Evolutionary conservation across 176 grass and related monocot genomes (phyloP), one percentile per base, ranked within the genome.

Genomic region (Musa acuminata): DNA sequence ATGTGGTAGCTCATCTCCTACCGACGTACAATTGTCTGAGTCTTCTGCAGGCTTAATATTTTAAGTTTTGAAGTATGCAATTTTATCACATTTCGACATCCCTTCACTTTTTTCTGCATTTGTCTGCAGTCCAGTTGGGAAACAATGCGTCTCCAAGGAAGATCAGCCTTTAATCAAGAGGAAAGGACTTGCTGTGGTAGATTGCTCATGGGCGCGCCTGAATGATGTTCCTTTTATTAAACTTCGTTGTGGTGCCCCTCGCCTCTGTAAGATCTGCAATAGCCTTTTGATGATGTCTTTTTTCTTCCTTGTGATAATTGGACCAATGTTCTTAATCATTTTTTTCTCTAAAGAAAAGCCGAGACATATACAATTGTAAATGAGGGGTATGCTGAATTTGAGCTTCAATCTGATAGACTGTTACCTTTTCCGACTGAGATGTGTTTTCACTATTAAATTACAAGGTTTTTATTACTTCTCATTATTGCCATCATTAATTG

Each of bases 131-230:
- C 94, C 94, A 75, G 87, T 97, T 75, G 94, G 94, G 51, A 93
- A 84, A 64, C 94, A 93, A 25, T 97, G 94, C 52, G 90, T 93
- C 16, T 97, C 94, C 19, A 97, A 86, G 85, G 87, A 85, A 82
- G 94, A 97, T 88, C 75, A 81, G 69, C 72, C 73, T 74, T 84
- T 89, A 55, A 84, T 97, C 74, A 84, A 93, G 81, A 82, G 80
- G 77, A 97, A 90, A 87, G 94, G 94, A 81, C 80, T 97, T 75
- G 94, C 90, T 53, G 94, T 97, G 49, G 94, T 97, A 66, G 94
- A 91, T 77, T 97, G 90, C 79, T 93, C 94, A n/a, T 97, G 94
- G 94, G 94, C 94, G 77, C 94, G 90, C 64, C 84, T 97, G 66
- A 88, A 86, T 77, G 94, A 98, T 78, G 94, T 98, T 52, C 94